phyloP scores from a whole-genome alignment of 176 grass and related monocot species.

The Pharus latifolius region DNA sequence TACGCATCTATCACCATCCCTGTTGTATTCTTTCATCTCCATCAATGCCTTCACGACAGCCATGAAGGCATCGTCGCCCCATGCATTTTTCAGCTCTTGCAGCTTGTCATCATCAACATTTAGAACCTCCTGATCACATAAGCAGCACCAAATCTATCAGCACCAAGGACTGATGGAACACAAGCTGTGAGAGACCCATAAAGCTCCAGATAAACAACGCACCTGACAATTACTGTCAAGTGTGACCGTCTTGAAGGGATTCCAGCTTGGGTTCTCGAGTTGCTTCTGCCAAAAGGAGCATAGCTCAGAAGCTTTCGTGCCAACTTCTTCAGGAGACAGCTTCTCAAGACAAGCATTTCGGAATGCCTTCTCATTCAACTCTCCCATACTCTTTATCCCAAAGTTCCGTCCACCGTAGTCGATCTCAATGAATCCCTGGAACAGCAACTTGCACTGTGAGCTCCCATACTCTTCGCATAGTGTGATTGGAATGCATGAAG shows the following conservation, averaged over 20 bases:
- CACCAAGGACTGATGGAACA: not conserved
- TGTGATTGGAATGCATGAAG: not conserved
- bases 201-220: not conserved
- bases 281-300: constrained; percentile 26
- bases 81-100: constrained; percentile 16
- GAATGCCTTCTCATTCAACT: constrained; percentile 24
- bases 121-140: constrained; percentile 10
- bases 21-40: constrained; percentile 22
- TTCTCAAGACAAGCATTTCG: constrained; percentile 3
- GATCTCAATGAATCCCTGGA: constrained; percentile 10
- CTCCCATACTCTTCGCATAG: not conserved
- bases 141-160: not conserved
- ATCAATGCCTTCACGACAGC: constrained; percentile 2
- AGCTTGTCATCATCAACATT: constrained; percentile 22
- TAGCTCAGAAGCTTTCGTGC: not conserved
- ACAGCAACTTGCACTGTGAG: not conserved
- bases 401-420: not conserved
- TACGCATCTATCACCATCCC: not conserved
- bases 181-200: not conserved
- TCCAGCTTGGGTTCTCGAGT: constrained; percentile 19
- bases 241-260: constrained; percentile 20
- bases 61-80: constrained; percentile 7
- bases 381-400: constrained; percentile 40
- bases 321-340: constrained; percentile 12
- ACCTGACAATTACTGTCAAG: constrained; percentile 14